Evolutionary conservation across 2,329 filamentous ascomycete species (phyloP).

Genomic region (Ambrosiella beaveri): DNA sequence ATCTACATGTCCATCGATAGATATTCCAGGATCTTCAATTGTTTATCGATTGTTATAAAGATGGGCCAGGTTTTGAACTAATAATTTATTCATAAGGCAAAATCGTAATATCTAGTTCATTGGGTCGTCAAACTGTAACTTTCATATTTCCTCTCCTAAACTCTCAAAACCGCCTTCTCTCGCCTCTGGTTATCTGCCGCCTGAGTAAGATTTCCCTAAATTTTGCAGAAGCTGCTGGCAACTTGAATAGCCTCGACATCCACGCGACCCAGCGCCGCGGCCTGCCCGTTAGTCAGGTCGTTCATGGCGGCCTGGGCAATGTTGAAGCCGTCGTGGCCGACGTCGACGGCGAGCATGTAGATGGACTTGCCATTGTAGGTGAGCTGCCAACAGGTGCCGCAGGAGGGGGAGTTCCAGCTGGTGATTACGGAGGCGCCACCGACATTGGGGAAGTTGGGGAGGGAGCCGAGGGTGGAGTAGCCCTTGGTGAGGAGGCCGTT

Average conservation of each 20-base stretch:
- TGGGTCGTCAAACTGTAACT: neutral
- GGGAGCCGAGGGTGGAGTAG: conserved; percentile 36
- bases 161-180: neutral
- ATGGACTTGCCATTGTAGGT: conserved; percentile 33
- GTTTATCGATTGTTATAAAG: no score
- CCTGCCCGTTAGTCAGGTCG: conserved; percentile 34
- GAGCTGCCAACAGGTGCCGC: conserved; percentile 42
- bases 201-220: conserved; percentile 16
- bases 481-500: conserved; percentile 48
- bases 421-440: conserved; percentile 34
- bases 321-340: conserved; percentile 33
- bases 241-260: conserved; percentile 32
- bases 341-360: conserved; percentile 40
- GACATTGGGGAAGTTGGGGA: conserved; percentile 36
- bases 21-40: no score
- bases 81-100: neutral
- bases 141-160: neutral
- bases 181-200: neutral
- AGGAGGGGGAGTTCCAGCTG: conserved; percentile 39
- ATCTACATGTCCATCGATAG: no score
- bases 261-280: conserved; percentile 31
- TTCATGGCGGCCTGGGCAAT: conserved; percentile 40
- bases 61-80: neutral
- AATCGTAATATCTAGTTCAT: neutral
- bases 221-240: conserved; percentile 25